Evolutionary conservation across 257 asterid genomes (phyloP).

Genomic region (Solanum appendiculatum): DNA sequence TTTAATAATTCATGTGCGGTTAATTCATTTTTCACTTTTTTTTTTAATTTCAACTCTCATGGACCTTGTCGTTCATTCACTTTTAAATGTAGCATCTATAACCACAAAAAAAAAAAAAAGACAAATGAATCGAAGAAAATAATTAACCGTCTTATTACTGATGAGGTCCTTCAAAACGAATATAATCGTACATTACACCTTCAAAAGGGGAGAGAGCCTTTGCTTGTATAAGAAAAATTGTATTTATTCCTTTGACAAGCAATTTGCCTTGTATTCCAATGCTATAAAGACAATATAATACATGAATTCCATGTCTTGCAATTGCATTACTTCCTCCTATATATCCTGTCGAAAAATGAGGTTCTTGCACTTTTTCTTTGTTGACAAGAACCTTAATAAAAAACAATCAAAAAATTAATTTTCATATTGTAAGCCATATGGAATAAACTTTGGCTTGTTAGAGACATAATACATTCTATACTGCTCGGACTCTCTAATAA

Average conservation of each 20-base stretch:
- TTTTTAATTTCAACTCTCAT: no score
- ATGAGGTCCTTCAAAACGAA: conserved; percentile 34
- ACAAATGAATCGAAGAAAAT: not conserved
- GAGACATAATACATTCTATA: not conserved
- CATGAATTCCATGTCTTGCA: conserved; percentile 44
- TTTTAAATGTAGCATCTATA: not conserved
- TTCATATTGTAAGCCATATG: no score
- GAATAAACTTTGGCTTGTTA: not conserved
- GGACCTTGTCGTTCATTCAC: not conserved
- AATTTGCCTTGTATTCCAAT: conserved; percentile 11
- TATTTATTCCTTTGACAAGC: conserved; percentile 30
- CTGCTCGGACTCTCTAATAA: not conserved
- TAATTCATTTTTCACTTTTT: no score
- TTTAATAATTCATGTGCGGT: no score
- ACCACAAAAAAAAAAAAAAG: not conserved
- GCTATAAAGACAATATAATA: not conserved
- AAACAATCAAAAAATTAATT: fast-evolving
- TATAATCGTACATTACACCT: conserved; percentile 46
- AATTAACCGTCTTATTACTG: not conserved
- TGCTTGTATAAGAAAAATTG: conserved; percentile 26
- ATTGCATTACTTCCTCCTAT: conserved; percentile 42
- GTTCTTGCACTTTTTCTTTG: not conserved
- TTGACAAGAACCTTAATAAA: conserved; percentile 31
- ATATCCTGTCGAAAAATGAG: conserved; percentile 24
- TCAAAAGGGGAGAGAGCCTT: not conserved